phyloP scores from a whole-genome alignment of 495 filamentous ascomycete species.

The Pseudotulostoma volvatum region DNA sequence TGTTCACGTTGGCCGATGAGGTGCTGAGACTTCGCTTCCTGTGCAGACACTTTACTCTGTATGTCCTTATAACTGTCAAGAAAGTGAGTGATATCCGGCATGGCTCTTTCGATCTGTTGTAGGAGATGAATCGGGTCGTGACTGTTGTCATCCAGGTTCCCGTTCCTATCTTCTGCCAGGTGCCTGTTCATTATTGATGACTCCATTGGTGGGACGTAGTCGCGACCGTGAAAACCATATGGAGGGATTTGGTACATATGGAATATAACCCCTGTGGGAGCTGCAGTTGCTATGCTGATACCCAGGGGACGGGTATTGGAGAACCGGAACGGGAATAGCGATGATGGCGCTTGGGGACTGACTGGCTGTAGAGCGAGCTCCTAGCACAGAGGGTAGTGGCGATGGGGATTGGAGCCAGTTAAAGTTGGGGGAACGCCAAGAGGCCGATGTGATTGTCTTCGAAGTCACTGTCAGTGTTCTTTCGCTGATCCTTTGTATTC shows the following conservation, averaged over 20 bases:
- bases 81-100: constrained; percentile 34
- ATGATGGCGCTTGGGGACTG: constrained; percentile 14
- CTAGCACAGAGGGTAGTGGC: constrained; percentile 17
- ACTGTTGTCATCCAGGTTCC: constrained; percentile 18
- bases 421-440: too few relatives aligned
- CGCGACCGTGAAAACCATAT: constrained; percentile 20
- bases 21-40: constrained; percentile 31
- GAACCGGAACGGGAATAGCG: constrained; percentile 7
- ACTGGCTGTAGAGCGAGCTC: constrained; percentile 7
- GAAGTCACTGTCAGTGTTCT: neutral
- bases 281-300: constrained; percentile 17
- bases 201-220: constrained; percentile 20
- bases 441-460: neutral
- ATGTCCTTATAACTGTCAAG: constrained; percentile 31
- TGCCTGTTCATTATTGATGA: constrained; percentile 12
- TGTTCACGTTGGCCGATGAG: constrained; percentile 31
- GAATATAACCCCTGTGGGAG: constrained; percentile 25
- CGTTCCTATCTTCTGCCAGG: constrained; percentile 14
- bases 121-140: constrained; percentile 30
- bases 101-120: constrained; percentile 29
- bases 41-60: constrained; percentile 23
- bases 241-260: constrained; percentile 22
- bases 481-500: too few relatives aligned
- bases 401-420: constrained; percentile 11
- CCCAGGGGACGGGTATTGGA: constrained; percentile 6